Base-by-base conservation (phyloP, 139 green algal species). In the Chlorella sp. region DNA sequence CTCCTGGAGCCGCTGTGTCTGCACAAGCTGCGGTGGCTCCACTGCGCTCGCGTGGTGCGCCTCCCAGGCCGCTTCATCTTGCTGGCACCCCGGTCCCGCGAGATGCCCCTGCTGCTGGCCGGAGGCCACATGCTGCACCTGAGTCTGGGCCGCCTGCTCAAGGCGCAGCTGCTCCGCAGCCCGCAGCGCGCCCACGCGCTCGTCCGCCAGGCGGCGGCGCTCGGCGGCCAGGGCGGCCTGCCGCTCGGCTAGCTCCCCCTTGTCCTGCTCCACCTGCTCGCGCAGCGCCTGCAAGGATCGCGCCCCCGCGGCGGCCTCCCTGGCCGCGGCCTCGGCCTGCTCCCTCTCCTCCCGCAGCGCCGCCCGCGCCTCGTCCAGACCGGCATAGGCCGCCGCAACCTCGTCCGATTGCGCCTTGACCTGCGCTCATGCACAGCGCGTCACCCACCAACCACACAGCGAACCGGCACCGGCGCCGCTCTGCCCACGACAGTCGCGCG, bases 401-500 rank as follows among this genome's bases (percentile, higher is more conserved):
- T 78, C 60, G 25, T 63, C 60, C 17, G 72, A 78, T 35, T 78
- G 72, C 9, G n/a, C 45, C 36, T 78, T 78, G 25, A 78, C 72
- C 72, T 63, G 56, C 21, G 33, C 21, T 14, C 14, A 17, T 61
- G 56, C 41, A 65, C 2, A 8, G 6, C 23, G 42, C 8, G 2
- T 21, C 9, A 46, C 33, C 5, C n/a, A 48, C 15, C 60, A 35
- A 25, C 31, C 14, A 6, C 21, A 15, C 31, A 45, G 4, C 6
- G 12, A 42, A 45, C 15, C 14, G n/a, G 59, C 33, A 38, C 40
- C 40, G 15, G 29, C 29, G 45, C 33, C 2, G 27, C 1, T 12
- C 42, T 27, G 33, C 43, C 35, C 6, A 48, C 8, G 9, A 55
- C 17, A 14, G 17, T 55, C 17, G 46, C 17, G 46, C 17, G 46